phyloP scores from a whole-genome alignment of 1,284 basidiomycete species.

The Tranzscheliella williamsii region DNA sequence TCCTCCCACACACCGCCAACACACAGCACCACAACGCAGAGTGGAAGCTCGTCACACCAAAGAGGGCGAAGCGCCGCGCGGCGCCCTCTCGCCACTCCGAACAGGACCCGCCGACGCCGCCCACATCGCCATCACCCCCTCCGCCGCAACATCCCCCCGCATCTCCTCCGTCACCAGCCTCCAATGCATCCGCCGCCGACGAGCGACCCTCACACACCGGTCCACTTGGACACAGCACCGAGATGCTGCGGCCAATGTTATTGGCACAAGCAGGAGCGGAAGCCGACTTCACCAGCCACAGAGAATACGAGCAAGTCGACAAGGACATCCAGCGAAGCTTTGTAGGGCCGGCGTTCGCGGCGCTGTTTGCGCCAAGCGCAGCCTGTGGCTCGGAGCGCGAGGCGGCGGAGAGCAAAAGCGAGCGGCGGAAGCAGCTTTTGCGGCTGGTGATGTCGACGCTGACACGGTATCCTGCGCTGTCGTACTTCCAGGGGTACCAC shows the following conservation, averaged over 20 bases:
- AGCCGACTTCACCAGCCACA: too few relatives aligned
- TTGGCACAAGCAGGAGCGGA: too few relatives aligned
- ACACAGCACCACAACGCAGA: constrained; percentile 1
- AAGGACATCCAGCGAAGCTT: constrained; percentile 58
- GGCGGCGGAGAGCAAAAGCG: not conserved
- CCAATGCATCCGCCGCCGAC: too few relatives aligned
- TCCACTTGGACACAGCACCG: too few relatives aligned
- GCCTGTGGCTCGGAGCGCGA: not conserved
- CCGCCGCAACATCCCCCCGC: too few relatives aligned
- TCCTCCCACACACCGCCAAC: not conserved
- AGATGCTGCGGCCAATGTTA: too few relatives aligned
- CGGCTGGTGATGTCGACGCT: constrained; percentile 69
- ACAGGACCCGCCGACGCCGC: too few relatives aligned
- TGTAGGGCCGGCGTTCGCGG: constrained; percentile 31
- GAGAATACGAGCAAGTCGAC: constrained; percentile 53
- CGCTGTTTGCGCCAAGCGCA: not conserved
- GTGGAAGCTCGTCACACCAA: constrained; percentile 32
- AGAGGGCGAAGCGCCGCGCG: constrained; percentile 12
- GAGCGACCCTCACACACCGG: too few relatives aligned
- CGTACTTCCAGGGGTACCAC: constrained; percentile 87
- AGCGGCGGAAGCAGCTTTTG: constrained; percentile 15
- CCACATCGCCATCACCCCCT: too few relatives aligned
- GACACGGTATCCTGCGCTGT: constrained; percentile 71
- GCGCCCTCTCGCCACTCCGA: too few relatives aligned
- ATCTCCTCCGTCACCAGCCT: too few relatives aligned